These are phyloP conservation scores for Aspergillus viridinutans DNA, from an alignment of 2,329 filamentous ascomycete genomes.

Conservation along the genomic window DNA sequence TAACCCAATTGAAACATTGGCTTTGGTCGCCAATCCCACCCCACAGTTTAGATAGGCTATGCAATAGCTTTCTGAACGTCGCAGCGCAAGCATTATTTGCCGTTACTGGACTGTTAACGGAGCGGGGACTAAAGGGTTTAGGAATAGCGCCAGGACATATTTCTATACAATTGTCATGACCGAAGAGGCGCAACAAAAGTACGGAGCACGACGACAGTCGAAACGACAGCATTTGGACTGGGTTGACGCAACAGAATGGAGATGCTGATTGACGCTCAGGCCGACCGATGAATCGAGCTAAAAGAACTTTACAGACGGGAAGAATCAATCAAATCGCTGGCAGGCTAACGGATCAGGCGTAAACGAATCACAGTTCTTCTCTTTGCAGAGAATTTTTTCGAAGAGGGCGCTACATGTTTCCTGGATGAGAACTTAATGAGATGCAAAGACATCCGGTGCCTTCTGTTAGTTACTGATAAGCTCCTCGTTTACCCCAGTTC, in stretches of 20 bases:
- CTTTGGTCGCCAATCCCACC: not conserved
- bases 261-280: slow-evolving; percentile 12
- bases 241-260: not conserved
- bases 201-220: not conserved
- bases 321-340: not conserved
- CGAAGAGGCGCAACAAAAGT: not conserved
- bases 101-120: not conserved
- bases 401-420: not conserved
- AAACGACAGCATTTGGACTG: not conserved
- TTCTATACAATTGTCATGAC: not conserved
- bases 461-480: not conserved
- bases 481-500: not conserved
- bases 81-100: not conserved
- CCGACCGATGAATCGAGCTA: slow-evolving; percentile 13
- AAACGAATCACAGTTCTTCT: slow-evolving; percentile 1
- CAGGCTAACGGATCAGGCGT: slow-evolving; percentile 1
- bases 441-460: no score
- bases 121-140: not conserved
- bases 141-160: no score
- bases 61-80: not conserved
- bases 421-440: not conserved
- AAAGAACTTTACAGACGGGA: slow-evolving; percentile 2
- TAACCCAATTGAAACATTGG: not conserved
- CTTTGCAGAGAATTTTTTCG: not conserved
- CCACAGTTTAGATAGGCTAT: not conserved